Percentiles rank a stretch among this genome's conserved stretches.
phyloP scores from a whole-genome alignment of 2,329 filamentous ascomycete species.

The Fusarium sacchari region DNA sequence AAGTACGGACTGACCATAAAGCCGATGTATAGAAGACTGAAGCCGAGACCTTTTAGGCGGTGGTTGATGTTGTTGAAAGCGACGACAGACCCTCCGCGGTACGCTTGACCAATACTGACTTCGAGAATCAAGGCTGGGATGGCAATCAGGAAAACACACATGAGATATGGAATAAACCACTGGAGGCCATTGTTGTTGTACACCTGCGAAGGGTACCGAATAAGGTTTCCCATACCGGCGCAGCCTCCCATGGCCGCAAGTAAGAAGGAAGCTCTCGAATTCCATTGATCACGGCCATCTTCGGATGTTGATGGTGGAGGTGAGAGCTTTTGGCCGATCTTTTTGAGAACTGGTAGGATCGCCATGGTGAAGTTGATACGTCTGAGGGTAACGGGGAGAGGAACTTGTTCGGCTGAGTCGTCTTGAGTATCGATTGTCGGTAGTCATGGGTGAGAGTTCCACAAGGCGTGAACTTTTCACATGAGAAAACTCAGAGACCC shows the following conservation, averaged over 20 bases:
- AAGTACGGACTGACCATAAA: conserved; percentile 68
- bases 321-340: conserved; percentile 47
- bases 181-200: conserved; percentile 70
- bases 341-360: conserved; percentile 42
- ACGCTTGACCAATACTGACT: conserved; percentile 76
- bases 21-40: conserved; percentile 62
- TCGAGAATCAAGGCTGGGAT: conserved; percentile 67
- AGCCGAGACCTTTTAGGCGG: conserved; percentile 63
- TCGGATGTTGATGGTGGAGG: conserved; percentile 51
- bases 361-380: conserved; percentile 18
- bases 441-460: not conserved
- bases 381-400: not conserved
- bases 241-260: conserved; percentile 68
- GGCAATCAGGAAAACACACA: conserved; percentile 64
- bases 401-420: not conserved
- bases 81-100: conserved; percentile 64
- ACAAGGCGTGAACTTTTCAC: not conserved
- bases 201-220: conserved; percentile 66
- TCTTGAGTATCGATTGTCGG: not conserved
- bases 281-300: conserved; percentile 64
- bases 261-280: conserved; percentile 63
- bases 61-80: conserved; percentile 64
- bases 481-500: not conserved
- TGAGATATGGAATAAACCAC: conserved; percentile 68
- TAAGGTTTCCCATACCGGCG: conserved; percentile 66